These are phyloP conservation scores for Furcasterigmium sp. DNA, from an alignment of 2,329 filamentous ascomycete genomes.

Conservation along the genomic window DNA sequence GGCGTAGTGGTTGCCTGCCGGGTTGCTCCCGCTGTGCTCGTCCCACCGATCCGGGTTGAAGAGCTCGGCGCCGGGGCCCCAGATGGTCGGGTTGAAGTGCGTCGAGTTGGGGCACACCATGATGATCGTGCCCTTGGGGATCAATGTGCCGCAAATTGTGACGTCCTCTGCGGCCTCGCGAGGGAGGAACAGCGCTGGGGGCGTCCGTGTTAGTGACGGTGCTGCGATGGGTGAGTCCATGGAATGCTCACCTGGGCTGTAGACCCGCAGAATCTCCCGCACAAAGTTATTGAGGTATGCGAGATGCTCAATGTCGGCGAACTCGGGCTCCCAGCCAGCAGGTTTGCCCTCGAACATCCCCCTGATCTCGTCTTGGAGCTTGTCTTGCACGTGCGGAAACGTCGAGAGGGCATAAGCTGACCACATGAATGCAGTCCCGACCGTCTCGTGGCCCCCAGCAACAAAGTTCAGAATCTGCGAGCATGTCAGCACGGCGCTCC, in stretches of 20 bases:
- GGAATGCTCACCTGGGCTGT: constrained; percentile 24
- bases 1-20: constrained; percentile 14
- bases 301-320: constrained; percentile 37
- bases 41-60: constrained; percentile 24
- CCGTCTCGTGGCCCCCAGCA: constrained; percentile 13
- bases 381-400: constrained; percentile 3
- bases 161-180: constrained; percentile 18
- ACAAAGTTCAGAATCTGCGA: constrained; percentile 18
- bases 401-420: constrained; percentile 7
- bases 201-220: background rate
- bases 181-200: constrained; percentile 14
- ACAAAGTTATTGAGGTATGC: constrained; percentile 34
- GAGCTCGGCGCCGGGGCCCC: constrained; percentile 19
- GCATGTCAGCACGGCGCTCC: constrained; percentile 11
- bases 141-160: constrained; percentile 17
- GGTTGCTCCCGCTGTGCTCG: constrained; percentile 13
- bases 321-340: constrained; percentile 24
- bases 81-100: constrained; percentile 18
- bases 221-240: background rate
- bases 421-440: constrained; percentile 12
- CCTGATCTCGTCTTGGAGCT: constrained; percentile 6
- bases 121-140: constrained; percentile 22
- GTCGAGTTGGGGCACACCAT: constrained; percentile 18
- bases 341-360: constrained; percentile 25
- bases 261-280: constrained; percentile 30